Percentiles rank a stretch among this genome's conserved stretches.
These are phyloP conservation scores for Malus hybrid DNA, from an alignment of 331 rosid genomes.

Conservation along the genomic window DNA sequence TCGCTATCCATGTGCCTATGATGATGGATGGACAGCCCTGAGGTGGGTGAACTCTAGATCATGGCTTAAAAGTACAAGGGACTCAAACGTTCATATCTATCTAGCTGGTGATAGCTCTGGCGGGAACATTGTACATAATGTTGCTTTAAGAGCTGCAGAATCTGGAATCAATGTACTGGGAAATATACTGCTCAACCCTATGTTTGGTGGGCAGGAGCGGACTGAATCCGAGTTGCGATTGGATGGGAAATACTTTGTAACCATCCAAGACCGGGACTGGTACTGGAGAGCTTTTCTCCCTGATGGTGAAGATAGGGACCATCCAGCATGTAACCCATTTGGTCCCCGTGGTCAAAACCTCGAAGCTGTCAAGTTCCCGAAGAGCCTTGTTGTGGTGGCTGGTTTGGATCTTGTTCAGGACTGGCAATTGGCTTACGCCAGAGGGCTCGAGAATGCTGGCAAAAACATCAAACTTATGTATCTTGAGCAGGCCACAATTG, in stretches of 20 bases:
- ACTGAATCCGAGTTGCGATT: slow-evolving; percentile 62
- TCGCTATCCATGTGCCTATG: slow-evolving; percentile 77
- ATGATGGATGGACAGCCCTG: slow-evolving; percentile 89
- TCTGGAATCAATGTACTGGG: slow-evolving; percentile 69
- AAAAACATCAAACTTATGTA: slow-evolving; percentile 61
- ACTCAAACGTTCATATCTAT: slow-evolving; percentile 68
- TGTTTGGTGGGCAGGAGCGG: slow-evolving; percentile 92
- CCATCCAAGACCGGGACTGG: slow-evolving; percentile 80
- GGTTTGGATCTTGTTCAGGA: slow-evolving; percentile 91
- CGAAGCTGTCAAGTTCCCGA: slow-evolving; percentile 62
- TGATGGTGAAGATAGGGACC: slow-evolving; percentile 90
- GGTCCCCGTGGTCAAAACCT: slow-evolving; percentile 65
- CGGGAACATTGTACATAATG: slow-evolving; percentile 76
- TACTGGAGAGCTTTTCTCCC: slow-evolving; percentile 98
- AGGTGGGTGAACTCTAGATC: slow-evolving; percentile 68
- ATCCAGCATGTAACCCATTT: slow-evolving; percentile 87
- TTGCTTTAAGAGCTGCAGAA: slow-evolving; percentile 61
- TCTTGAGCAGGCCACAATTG: slow-evolving; percentile 79
- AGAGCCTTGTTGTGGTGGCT: slow-evolving; percentile 92
- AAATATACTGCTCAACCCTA: slow-evolving; percentile 76
- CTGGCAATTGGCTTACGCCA: slow-evolving; percentile 85
- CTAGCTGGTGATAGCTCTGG: slow-evolving; percentile 29
- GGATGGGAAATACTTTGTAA: slow-evolving; percentile 89
- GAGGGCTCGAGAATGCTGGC: slow-evolving; percentile 72
- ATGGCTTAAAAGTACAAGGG: slow-evolving; percentile 77